Evolutionary conservation across 129 eudicot species (phyloP).

Genomic region (Scalesia atractyloides): DNA sequence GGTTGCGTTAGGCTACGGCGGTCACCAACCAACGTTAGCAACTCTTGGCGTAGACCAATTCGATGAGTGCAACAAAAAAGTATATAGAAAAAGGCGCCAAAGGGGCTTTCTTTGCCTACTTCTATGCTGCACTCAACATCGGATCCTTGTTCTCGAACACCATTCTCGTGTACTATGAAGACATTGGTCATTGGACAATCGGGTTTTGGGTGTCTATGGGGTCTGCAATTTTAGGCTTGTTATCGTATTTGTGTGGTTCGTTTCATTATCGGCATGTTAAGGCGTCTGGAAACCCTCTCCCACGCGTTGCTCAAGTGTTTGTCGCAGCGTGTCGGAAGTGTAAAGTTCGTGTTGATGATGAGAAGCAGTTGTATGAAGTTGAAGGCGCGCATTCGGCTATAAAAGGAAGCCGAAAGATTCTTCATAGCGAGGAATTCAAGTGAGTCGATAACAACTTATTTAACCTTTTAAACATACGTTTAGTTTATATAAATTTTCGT

Average conservation of each 20-base stretch:
- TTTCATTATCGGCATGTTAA: slow-evolving; percentile 58
- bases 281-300: slow-evolving; percentile 78
- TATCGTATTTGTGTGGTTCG: slow-evolving; percentile 51
- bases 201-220: slow-evolving; percentile 74
- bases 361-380: slow-evolving; percentile 54
- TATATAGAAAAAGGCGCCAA: slow-evolving; percentile 32
- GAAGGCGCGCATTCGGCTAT: slow-evolving; percentile 70
- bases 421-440: slow-evolving; percentile 59
- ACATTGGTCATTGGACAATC: slow-evolving; percentile 69
- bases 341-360: slow-evolving; percentile 27
- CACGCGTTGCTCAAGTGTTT: slow-evolving; percentile 75
- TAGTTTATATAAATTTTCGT: too few species aligned
- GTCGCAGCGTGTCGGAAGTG: slow-evolving; percentile 60
- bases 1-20: slow-evolving; percentile 91
- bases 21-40: slow-evolving; percentile 87
- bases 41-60: slow-evolving; percentile 91
- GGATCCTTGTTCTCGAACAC: slow-evolving; percentile 86
- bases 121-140: slow-evolving; percentile 80
- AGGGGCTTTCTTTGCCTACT: slow-evolving; percentile 67
- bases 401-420: slow-evolving; percentile 81
- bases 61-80: slow-evolving; percentile 48
- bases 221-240: slow-evolving; percentile 54
- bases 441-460: slow-evolving; percentile 28
- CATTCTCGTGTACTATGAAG: slow-evolving; percentile 76
- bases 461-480: too few species aligned